Evolutionary conservation across 768 basidiomycete genomes (phyloP).

Genomic region (Pleurotus salmoneostramineus): DNA sequence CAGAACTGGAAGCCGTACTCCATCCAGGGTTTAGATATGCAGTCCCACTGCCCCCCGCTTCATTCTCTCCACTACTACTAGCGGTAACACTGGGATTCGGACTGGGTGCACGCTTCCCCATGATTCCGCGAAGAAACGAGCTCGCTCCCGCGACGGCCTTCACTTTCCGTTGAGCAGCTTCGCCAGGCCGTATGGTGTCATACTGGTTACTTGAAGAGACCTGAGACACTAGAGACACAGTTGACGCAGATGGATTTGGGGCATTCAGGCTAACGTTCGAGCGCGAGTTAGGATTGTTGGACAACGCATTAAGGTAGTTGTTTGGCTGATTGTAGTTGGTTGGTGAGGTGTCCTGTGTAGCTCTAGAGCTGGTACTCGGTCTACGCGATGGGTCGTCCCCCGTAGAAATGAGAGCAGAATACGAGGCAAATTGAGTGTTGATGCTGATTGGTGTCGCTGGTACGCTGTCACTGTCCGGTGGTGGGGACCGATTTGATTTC

Average conservation of each 20-base stretch:
- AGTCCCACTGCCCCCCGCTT: not conserved
- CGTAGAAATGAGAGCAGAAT: constrained; percentile 3
- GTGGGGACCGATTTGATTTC: constrained; percentile 13
- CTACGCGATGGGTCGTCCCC: constrained; percentile 12
- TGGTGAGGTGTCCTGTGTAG: constrained; percentile 16
- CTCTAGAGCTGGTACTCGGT: constrained; percentile 24
- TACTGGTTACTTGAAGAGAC: constrained; percentile 2
- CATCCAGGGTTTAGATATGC: not conserved
- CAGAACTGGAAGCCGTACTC: not conserved
- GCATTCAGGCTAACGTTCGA: constrained; percentile 1
- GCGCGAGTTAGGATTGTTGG: constrained; percentile 5
- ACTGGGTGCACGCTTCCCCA: constrained; percentile 4
- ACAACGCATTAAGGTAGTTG: not conserved
- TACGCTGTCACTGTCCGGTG: constrained; percentile 29
- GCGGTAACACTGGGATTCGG: constrained; percentile 4
- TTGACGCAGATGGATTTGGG: not conserved
- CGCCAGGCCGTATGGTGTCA: constrained; percentile 1
- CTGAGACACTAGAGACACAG: constrained; percentile 4
- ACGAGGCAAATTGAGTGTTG: constrained; percentile 32
- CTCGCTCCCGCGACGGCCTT: constrained; percentile 3
- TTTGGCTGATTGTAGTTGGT: not conserved
- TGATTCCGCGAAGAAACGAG: constrained; percentile 6
- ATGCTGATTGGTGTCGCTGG: constrained; percentile 25
- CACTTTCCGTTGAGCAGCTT: constrained; percentile 2
- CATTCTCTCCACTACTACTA: constrained; percentile 5